Percentiles rank a stretch among this genome's conserved stretches.
phyloP scores from a whole-genome alignment of 2,329 filamentous ascomycete species.

The Nigrograna mackinnonii region DNA sequence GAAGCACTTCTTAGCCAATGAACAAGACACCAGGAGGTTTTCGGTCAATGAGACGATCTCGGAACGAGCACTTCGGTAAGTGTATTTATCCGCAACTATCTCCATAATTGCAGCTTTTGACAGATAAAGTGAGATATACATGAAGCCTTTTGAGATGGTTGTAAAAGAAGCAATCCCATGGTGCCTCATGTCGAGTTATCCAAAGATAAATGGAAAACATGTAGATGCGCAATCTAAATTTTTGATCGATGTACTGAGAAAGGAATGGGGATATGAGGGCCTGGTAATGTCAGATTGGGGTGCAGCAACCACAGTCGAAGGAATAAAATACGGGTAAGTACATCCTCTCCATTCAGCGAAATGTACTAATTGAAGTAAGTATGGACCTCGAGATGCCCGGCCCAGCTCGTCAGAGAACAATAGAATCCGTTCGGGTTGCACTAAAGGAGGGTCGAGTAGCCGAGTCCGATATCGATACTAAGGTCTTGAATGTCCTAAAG shows the following conservation, averaged over 20 bases:
- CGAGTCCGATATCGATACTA: slow-evolving; percentile 7
- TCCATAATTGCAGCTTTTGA: slow-evolving; percentile 68
- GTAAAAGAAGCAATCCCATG: slow-evolving; percentile 64
- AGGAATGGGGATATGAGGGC: slow-evolving; percentile 50
- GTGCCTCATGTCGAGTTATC: slow-evolving; percentile 56
- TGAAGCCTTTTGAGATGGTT: slow-evolving; percentile 65
- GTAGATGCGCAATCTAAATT: slow-evolving; percentile 45
- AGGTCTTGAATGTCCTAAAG: slow-evolving; percentile 7
- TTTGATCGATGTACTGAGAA: slow-evolving; percentile 47
- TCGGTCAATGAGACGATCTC: slow-evolving; percentile 63
- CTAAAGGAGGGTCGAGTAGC: slow-evolving; percentile 51
- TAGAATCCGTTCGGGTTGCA: slow-evolving; percentile 67
- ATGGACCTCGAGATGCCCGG: slow-evolving; percentile 24
- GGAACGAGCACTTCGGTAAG: slow-evolving; percentile 55
- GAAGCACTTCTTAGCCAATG: slow-evolving; percentile 71
- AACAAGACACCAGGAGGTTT: slow-evolving; percentile 66
- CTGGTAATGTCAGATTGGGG: slow-evolving; percentile 67
- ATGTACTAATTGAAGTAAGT: background rate
- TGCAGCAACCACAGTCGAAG: slow-evolving; percentile 58
- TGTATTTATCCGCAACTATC: slow-evolving; percentile 57
- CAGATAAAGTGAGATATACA: slow-evolving; percentile 54
- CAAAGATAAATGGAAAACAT: slow-evolving; percentile 10
- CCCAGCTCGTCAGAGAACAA: slow-evolving; percentile 66
- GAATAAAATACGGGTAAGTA: slow-evolving; percentile 19
- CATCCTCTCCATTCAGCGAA: slow-evolving; percentile 44